phyloP scores from a whole-genome alignment of 2,329 filamentous ascomycete species.

The Ophiostoma perfectum region DNA sequence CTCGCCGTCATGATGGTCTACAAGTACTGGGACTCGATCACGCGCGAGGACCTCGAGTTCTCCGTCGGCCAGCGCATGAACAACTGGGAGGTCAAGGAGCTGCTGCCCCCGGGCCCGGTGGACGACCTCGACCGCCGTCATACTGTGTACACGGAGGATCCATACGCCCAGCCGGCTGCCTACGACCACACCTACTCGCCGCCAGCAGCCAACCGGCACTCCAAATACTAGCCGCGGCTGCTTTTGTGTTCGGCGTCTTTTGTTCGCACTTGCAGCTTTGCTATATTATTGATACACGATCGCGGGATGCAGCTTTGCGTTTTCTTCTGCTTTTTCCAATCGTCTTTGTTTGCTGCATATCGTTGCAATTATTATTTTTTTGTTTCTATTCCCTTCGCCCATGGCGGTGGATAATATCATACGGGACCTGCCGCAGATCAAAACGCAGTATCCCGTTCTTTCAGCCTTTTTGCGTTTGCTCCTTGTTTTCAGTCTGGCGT shows the following conservation, averaged over 20 bases:
- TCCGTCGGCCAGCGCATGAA: conserved; percentile 92
- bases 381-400: neutral
- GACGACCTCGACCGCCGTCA: conserved; percentile 60
- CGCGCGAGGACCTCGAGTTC: conserved; percentile 95
- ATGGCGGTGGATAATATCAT: neutral
- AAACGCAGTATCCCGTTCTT: neutral
- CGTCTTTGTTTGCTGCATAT: neutral
- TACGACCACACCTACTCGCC: conserved; percentile 50
- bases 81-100: conserved; percentile 97
- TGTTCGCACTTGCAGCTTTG: neutral
- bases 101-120: conserved; percentile 55
- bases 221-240: conserved; percentile 40
- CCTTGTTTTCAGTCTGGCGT: neutral
- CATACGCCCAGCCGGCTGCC: conserved; percentile 51
- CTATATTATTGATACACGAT: conserved; percentile 1
- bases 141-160: conserved; percentile 64
- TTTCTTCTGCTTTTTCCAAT: neutral
- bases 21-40: conserved; percentile 99
- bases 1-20: conserved; percentile 99
- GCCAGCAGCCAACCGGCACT: conserved; percentile 36
- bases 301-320: neutral
- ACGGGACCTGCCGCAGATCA: neutral
- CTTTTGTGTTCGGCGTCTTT: neutral
- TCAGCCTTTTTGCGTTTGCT: neutral
- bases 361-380: neutral